Evolutionary conservation across 2,329 filamentous ascomycete genomes (phyloP), one percentile per base, ranked within the genome.

Genomic region (Escovopsis sp.): DNA sequence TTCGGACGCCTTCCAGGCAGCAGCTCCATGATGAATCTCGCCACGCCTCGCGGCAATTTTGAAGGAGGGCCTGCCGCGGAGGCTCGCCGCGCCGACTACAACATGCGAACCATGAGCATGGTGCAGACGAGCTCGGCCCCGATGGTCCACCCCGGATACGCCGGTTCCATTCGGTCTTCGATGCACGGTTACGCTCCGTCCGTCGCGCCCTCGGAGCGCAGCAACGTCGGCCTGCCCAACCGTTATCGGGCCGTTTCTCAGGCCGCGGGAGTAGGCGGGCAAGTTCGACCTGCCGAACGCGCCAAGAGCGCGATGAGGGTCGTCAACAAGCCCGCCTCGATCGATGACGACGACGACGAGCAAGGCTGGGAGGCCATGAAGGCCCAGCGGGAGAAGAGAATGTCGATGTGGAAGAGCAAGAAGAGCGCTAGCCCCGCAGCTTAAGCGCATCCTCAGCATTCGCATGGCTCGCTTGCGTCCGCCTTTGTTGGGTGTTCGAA

Each of bases 121-220:
- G 70, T 90, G 41, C 79, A 83, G 46, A 78, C 79, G 8, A 76
- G 65, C 48, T 65, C 69, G 16, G 58, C 65, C 8, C 70, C 72
- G 2, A 74, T 72, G 62, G 60, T 75, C 31, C 63, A 57, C 18
- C 50, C 58, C 21, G 50, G 48, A 12, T 54, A 55, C 31, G 52
- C 50, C 8, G 43, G 48, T 13, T 48, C 54, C 21, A 37, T 56
- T 31, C 45, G 46, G 36, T 35, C 43, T 35, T 14, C 50, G 48
- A 27, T 41, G 40, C 56, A 70, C 62, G 76, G 73, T 8, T 96
- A 96, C 57, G 72, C 86, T 1, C 76, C 86, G 1, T 96, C 88
- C 1, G 93, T 98, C 45, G 88, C 90, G 3, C 90, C 90, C 1
- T 94, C 85, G 5, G 90, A 96, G 61, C 79, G 90, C 41, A 96